These are phyloP conservation scores for Psilocybe azurescens DNA, from an alignment of 768 basidiomycete species.

Conservation along the genomic window DNA sequence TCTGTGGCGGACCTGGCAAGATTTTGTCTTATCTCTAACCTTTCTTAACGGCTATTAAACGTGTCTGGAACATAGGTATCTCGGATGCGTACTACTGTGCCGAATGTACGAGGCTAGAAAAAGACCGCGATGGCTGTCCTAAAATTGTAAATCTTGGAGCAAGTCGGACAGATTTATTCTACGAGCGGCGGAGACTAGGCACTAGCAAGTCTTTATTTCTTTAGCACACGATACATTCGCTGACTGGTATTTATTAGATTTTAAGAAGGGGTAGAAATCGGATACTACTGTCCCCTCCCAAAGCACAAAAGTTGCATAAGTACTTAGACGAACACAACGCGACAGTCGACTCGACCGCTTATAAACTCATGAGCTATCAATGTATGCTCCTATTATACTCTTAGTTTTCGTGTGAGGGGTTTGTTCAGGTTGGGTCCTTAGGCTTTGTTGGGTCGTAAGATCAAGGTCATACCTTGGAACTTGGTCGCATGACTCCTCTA, in stretches of 20 bases:
- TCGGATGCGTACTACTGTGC: constrained; percentile 99
- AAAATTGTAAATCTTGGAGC: constrained; percentile 98
- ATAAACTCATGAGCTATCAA: too few species aligned
- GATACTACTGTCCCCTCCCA: not conserved
- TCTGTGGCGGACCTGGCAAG: constrained; percentile 93
- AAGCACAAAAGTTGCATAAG: not conserved
- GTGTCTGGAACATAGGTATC: constrained; percentile 63
- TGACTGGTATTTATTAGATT: constrained; percentile 45
- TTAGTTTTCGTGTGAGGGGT: too few species aligned
- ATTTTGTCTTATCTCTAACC: not conserved
- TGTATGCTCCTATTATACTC: too few species aligned
- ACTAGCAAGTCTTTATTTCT: constrained; percentile 22
- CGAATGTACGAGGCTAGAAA: constrained; percentile 93
- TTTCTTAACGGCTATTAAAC: not conserved
- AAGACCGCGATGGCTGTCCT: constrained; percentile 97
- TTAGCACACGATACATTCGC: not conserved
- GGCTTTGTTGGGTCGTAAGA: too few species aligned
- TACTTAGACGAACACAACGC: too few species aligned
- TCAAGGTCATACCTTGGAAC: too few species aligned
- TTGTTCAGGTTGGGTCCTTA: too few species aligned
- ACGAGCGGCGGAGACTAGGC: constrained; percentile 88
- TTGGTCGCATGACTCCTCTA: too few species aligned
- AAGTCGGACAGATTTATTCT: constrained; percentile 90
- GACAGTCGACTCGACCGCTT: too few species aligned
- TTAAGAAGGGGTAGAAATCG: constrained; percentile 68